Evolutionary conservation across 2,329 filamentous ascomycete species (phyloP), one percentile per base, ranked within the genome.

Genomic region (Aspergillus oerlinghausenensis): DNA sequence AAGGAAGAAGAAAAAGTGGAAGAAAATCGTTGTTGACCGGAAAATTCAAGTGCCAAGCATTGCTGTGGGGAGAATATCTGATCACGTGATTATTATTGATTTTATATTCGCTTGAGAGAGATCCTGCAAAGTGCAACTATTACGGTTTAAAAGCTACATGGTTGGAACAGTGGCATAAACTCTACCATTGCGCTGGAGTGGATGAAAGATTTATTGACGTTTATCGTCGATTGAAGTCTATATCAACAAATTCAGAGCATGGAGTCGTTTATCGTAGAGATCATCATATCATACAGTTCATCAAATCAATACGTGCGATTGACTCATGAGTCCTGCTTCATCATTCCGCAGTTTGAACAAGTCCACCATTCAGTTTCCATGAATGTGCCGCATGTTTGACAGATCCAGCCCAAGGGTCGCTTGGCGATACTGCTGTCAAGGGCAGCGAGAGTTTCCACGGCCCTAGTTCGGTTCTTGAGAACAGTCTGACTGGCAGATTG

Each of bases 341-440:
- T 83, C 8, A 70, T 74, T 51, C 84, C 84, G 67, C 84, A 87
- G 10, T 75, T 74, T 14, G 80, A 79, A 63, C 84, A 87, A 4
- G 83, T 86, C 84, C 84, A 87, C 83, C 84, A 87, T 63, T 83
- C 73, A 21, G 77, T 79, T 67, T 87, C 84, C 83, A 86, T 87
- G 58, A 84, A 87, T 0, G 80, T 79, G 5, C 82, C 82, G 58
- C 85, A 88, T 5, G 73, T 70, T 52, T 75, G 64, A 67, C 85
- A 88, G 54, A 80, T 74, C 85, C 85, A 87, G 1, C 83, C 84
- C 21, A 85, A 64, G 2, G 80, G 78, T 49, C 79, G 72, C 42
- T 74, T 75, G 21, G 73, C 73, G n/a, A 71, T 70, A 25, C 75
- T 75, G 23, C 73, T 72, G 40, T 80, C 72, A 28, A 77, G 63